Evolutionary conservation across 371 early-diverging fungal genomes (phyloP).

Genomic region (Mortierella sp.): DNA sequence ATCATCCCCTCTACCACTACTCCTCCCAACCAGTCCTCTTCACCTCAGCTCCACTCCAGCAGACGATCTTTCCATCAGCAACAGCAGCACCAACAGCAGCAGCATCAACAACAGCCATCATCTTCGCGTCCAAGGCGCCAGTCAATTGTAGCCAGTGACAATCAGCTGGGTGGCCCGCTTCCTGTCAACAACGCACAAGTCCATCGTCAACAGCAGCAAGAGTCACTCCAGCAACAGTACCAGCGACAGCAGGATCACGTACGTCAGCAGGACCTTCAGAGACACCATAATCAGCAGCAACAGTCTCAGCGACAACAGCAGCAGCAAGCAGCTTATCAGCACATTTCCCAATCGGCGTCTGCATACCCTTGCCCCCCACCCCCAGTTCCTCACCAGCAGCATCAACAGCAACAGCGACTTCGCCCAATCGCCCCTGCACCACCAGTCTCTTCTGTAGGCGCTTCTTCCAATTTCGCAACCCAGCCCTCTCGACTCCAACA

Average conservation of each 20-base stretch:
- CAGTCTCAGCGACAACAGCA: conserved; percentile 17
- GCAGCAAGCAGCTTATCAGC: conserved; percentile 18
- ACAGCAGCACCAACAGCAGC: background rate
- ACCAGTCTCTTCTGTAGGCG: background rate
- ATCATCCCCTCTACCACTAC: background rate
- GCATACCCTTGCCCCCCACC: background rate
- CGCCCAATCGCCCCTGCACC: conserved; percentile 29
- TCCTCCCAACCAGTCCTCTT: conserved; percentile 6
- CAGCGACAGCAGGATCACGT: background rate
- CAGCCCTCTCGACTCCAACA: conserved; percentile 21
- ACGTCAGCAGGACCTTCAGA: background rate
- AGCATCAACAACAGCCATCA: background rate
- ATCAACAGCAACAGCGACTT: conserved; percentile 16
- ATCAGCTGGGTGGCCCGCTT: conserved; percentile 32
- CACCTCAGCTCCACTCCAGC: conserved; percentile 1
- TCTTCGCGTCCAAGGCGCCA: background rate
- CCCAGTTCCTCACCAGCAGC: conserved; percentile 13
- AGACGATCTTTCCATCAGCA: background rate
- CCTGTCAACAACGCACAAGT: conserved; percentile 15
- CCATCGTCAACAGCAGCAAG: background rate
- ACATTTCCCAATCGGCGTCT: conserved; percentile 1
- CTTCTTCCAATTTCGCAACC: conserved; percentile 9
- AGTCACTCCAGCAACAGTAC: conserved; percentile 4
- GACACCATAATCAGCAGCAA: background rate
- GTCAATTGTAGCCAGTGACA: conserved; percentile 15